Evolutionary conservation across 495 filamentous ascomycete genomes (phyloP).

Genomic region (Stereocaulon alpinum): DNA sequence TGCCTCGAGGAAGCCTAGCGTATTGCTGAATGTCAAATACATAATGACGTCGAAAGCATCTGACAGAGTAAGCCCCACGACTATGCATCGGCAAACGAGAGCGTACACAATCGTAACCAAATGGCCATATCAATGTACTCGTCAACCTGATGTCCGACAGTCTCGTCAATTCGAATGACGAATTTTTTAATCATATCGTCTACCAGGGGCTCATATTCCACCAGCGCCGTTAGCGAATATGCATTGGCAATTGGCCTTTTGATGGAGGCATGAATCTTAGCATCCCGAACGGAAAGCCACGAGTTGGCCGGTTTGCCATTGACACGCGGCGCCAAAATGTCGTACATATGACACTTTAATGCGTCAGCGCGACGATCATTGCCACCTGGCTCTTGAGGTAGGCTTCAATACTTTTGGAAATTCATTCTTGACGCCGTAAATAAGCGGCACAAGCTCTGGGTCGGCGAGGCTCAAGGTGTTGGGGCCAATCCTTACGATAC

Average conservation of each 20-base stretch:
- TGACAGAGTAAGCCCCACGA: not conserved
- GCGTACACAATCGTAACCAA: conserved; percentile 29
- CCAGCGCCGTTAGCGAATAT: conserved; percentile 6
- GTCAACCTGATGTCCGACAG: not conserved
- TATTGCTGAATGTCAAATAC: conserved; percentile 30
- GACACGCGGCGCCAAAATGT: no score
- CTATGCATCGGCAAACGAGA: not conserved
- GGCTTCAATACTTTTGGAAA: no score
- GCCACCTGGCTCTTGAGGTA: no score
- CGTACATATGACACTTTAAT: no score
- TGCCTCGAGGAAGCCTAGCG: conserved; percentile 5
- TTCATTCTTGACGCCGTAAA: no score
- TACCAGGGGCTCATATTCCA: conserved; percentile 27
- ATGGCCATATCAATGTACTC: conserved; percentile 22
- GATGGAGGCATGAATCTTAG: not conserved
- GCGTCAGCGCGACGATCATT: no score
- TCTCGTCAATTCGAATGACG: conserved; percentile 4
- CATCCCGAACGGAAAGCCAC: no score
- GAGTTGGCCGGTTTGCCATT: no score
- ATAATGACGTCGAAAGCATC: conserved; percentile 36
- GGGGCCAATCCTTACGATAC: no score
- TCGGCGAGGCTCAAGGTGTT: no score
- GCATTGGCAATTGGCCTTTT: not conserved
- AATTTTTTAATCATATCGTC: conserved; percentile 24
- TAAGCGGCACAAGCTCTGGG: no score